Conservation (phyloP, 225 moss, liverwort and hornwort genomes). For the Lunularia cruciata region DNA sequence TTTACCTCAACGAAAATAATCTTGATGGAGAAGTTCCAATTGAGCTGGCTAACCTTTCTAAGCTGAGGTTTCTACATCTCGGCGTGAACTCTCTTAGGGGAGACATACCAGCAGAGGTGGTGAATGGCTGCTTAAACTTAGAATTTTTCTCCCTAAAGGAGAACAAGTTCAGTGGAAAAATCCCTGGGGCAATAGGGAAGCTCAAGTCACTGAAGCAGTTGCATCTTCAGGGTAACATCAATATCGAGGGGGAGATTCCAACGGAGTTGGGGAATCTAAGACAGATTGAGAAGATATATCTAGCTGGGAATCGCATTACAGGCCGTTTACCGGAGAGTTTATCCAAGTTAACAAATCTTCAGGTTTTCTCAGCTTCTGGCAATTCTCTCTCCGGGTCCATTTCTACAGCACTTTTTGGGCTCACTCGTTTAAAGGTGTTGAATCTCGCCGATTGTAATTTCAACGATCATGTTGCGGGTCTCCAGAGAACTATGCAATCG, state of each 20-base stretch:
- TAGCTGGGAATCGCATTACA: slow-evolving; percentile 11
- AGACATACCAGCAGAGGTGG: not conserved
- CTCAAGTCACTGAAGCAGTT: not conserved
- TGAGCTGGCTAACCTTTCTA: slow-evolving; percentile 30
- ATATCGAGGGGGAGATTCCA: slow-evolving; percentile 29
- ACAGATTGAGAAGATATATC: slow-evolving; percentile 41
- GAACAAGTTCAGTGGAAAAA: not conserved
- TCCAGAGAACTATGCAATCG: too few relatives aligned
- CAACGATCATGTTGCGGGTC: too few relatives aligned
- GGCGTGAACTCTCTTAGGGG: slow-evolving; percentile 38
- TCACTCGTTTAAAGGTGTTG: too few relatives aligned
- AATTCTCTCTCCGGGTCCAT: too few relatives aligned
- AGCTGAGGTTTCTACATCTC: slow-evolving; percentile 29
- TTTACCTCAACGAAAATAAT: too few relatives aligned
- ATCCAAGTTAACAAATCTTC: too few relatives aligned
- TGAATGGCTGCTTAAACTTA: not conserved
- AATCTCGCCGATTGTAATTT: too few relatives aligned
- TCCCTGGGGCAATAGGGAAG: not conserved
- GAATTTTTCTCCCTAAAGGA: not conserved
- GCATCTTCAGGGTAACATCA: not conserved
- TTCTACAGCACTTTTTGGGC: too few relatives aligned
- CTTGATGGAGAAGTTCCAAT: too few relatives aligned
- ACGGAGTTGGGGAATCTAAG: not conserved
- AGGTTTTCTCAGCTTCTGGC: too few relatives aligned
- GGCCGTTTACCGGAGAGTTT: too few relatives aligned